Percentiles rank a stretch among this genome's conserved stretches.
These are phyloP conservation scores for Punica granatum DNA, from an alignment of 345 rosid genomes.

Conservation along the genomic window DNA sequence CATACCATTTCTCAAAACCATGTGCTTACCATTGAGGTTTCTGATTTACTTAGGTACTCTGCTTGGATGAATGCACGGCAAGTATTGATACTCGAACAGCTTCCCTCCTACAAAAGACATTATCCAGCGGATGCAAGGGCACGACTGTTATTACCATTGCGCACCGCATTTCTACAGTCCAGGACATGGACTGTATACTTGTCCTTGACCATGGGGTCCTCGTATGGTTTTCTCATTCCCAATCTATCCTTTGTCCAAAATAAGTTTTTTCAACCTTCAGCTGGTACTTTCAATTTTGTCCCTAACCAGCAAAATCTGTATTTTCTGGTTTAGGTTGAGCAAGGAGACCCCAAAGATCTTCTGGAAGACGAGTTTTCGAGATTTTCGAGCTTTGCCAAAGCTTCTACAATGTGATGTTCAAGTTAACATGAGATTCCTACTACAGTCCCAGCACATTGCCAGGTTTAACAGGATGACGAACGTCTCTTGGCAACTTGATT, in stretches of 20 bases:
- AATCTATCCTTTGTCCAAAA: background rate
- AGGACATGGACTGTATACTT: constrained; percentile 60
- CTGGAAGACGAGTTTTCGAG: constrained; percentile 43
- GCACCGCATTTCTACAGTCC: constrained; percentile 81
- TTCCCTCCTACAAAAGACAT: constrained; percentile 56
- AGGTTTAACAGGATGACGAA: background rate
- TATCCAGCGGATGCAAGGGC: constrained; percentile 63
- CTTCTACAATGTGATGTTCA: constrained; percentile 45
- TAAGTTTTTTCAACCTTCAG: background rate
- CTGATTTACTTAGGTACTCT: constrained; percentile 46
- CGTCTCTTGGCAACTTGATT: background rate
- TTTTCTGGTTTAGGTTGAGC: constrained; percentile 45
- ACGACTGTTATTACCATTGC: constrained; percentile 84
- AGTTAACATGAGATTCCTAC: background rate
- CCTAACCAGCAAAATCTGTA: background rate
- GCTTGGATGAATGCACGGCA: constrained; percentile 95
- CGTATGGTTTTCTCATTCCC: constrained; percentile 22
- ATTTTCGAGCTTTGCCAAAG: constrained; percentile 67
- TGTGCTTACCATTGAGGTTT: too few relatives aligned
- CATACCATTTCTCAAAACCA: too few relatives aligned
- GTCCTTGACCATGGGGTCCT: constrained; percentile 65
- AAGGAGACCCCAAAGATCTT: constrained; percentile 64
- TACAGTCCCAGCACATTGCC: background rate
- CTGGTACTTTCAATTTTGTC: background rate
- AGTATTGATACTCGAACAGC: constrained; percentile 70